phyloP scores from a whole-genome alignment of 2,329 filamentous ascomycete species.

The Hirsutella minnesotensis region DNA sequence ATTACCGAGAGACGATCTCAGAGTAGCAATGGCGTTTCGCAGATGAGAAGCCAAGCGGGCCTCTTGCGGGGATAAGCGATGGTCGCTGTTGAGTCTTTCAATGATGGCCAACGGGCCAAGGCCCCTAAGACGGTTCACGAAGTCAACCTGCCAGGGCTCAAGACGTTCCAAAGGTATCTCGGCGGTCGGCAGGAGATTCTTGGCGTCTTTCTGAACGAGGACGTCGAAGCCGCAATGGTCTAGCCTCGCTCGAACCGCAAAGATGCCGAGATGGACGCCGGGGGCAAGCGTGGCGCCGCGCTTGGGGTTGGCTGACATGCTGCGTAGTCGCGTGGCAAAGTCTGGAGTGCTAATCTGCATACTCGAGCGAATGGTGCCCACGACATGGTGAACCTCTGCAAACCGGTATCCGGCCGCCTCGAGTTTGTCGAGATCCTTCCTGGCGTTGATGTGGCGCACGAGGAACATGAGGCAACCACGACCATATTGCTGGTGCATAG shows the following conservation, averaged over 20 bases:
- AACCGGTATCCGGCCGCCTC: conserved; percentile 70
- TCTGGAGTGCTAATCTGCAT: conserved; percentile 60
- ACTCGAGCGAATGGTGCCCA: conserved; percentile 53
- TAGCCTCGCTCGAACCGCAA: conserved; percentile 41
- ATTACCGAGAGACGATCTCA: conserved; percentile 30
- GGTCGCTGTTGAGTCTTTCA: conserved; percentile 21
- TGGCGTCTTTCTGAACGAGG: conserved; percentile 41
- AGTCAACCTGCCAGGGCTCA: conserved; percentile 40
- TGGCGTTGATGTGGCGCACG: conserved; percentile 48
- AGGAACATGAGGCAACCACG: conserved; percentile 74
- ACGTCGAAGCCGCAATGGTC: conserved; percentile 49
- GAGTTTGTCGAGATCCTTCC: conserved; percentile 49
- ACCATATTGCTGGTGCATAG: conserved; percentile 32
- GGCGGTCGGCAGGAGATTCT: conserved; percentile 49
- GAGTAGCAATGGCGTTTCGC: conserved; percentile 24
- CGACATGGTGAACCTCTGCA: conserved; percentile 55
- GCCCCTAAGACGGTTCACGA: conserved; percentile 38
- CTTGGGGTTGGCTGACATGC: conserved; percentile 50
- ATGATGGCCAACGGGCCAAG: conserved; percentile 22
- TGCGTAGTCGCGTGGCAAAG: conserved; percentile 48
- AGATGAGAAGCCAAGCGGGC: conserved; percentile 33
- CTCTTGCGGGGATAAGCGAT: conserved; percentile 26
- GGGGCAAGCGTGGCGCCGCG: conserved; percentile 33
- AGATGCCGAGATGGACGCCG: conserved; percentile 46
- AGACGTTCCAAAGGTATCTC: conserved; percentile 40